Percentiles rank a stretch among this genome's conserved stretches.
These are phyloP conservation scores for Phytopythium boreale DNA, from an alignment of 352 stramenopile species.

Conservation along the genomic window DNA sequence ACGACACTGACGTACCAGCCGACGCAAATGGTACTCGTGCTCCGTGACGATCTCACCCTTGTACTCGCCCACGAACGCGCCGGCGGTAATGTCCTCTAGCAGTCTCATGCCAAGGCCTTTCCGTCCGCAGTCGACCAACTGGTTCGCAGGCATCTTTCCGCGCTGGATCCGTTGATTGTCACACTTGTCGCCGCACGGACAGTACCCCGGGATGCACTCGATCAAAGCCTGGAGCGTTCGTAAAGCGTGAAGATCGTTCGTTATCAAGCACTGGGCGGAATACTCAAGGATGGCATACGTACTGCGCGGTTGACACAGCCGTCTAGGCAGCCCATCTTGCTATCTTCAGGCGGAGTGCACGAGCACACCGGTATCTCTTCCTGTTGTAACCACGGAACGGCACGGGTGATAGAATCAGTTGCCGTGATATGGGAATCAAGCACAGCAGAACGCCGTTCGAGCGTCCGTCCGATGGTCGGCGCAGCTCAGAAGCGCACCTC, in stretches of 20 bases:
- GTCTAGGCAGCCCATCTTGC: slow-evolving; percentile 56
- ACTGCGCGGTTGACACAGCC: slow-evolving; percentile 78
- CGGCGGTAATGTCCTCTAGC: slow-evolving; percentile 44
- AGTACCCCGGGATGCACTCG: slow-evolving; percentile 59
- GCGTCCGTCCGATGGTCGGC: too few relatives aligned
- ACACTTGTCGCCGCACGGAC: slow-evolving; percentile 59
- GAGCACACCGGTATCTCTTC: slow-evolving; percentile 69
- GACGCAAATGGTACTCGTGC: slow-evolving; percentile 76
- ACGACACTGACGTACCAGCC: slow-evolving; percentile 38
- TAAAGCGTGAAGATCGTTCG: not conserved
- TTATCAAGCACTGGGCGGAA: not conserved
- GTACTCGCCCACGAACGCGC: slow-evolving; percentile 79
- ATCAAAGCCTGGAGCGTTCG: slow-evolving; percentile 43
- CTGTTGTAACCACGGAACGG: slow-evolving; percentile 17
- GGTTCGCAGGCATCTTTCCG: slow-evolving; percentile 42
- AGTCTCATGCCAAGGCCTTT: slow-evolving; percentile 64
- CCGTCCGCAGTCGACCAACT: slow-evolving; percentile 53
- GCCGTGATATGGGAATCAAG: slow-evolving; percentile 3
- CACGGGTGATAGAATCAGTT: not conserved
- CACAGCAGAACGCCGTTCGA: too few relatives aligned
- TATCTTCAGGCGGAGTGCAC: slow-evolving; percentile 31
- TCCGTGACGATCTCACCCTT: slow-evolving; percentile 85
- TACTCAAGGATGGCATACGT: not conserved
- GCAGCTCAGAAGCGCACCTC: slow-evolving; percentile 26
- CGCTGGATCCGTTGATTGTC: slow-evolving; percentile 78